Conservation (phyloP, 805 yeast genomes). For the Peterozyma toletana region DNA sequence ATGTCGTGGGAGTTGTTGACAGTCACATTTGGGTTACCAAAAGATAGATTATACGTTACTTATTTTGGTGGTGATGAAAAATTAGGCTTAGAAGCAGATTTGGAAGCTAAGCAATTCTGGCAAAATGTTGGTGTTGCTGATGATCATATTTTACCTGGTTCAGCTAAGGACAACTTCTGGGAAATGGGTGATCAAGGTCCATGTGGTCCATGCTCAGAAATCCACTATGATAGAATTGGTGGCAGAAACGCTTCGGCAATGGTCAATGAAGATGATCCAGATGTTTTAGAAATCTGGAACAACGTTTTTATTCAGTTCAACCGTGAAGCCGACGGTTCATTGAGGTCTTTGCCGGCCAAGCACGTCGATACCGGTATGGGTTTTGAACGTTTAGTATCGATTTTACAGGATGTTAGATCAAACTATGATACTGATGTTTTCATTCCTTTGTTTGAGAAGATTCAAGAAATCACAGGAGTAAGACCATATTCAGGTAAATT, state of each 20-base stretch:
- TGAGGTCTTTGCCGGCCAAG: slow-evolving; percentile 83
- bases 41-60: slow-evolving; percentile 83
- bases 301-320: slow-evolving; percentile 94
- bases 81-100: slow-evolving; percentile 83
- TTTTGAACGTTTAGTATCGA: slow-evolving; percentile 92
- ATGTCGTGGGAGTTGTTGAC: slow-evolving; percentile 93
- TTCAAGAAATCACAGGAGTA: slow-evolving; percentile 89
- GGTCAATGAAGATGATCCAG: slow-evolving; percentile 96
- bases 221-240: slow-evolving; percentile 97
- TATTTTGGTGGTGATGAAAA: slow-evolving; percentile 91
- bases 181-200: slow-evolving; percentile 99
- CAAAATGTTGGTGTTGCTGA: slow-evolving; percentile 79
- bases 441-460: slow-evolving; percentile 76
- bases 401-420: slow-evolving; percentile 83
- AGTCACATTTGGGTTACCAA: slow-evolving; percentile 69
- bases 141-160: slow-evolving; percentile 90
- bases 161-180: slow-evolving; percentile 93
- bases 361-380: slow-evolving; percentile 99
- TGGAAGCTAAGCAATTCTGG: slow-evolving; percentile 91
- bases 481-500: slow-evolving; percentile 89
- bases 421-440: slow-evolving; percentile 98
- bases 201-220: slow-evolving; percentile 98
- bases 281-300: slow-evolving; percentile 97
- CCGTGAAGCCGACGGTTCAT: slow-evolving; percentile 80
- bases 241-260: slow-evolving; percentile 90